Conservation (phyloP, 495 filamentous ascomycete species). For the Amphirosellinia nigrospora region DNA sequence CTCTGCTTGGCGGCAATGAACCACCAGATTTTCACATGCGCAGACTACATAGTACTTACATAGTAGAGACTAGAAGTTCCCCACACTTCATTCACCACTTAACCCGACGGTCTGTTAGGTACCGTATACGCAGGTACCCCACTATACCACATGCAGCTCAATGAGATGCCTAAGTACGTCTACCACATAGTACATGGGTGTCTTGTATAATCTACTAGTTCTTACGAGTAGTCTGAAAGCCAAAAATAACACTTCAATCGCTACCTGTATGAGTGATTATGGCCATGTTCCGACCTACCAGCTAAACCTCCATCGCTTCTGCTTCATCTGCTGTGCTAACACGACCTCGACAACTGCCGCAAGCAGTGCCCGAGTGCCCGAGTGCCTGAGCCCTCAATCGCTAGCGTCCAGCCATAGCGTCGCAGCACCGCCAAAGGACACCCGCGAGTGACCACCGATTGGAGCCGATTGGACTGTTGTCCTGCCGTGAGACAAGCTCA, state of each 20-base stretch:
- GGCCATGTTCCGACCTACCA: not conserved
- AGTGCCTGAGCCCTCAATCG: not conserved
- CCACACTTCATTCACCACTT: not conserved
- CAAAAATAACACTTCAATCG: too few relatives aligned
- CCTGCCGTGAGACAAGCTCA: slow-evolving; percentile 13
- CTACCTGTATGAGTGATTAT: not conserved
- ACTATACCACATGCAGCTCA: slow-evolving; percentile 8
- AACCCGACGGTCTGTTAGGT: too few relatives aligned
- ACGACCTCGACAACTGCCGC: not conserved
- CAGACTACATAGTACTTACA: too few relatives aligned
- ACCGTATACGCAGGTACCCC: not conserved
- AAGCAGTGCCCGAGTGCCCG: not conserved
- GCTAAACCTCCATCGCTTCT: not conserved
- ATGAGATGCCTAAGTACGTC: too few relatives aligned
- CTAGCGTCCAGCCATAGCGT: slow-evolving; percentile 10
- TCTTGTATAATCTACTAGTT: not conserved
- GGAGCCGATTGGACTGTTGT: slow-evolving; percentile 25
- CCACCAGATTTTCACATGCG: slow-evolving; percentile 1
- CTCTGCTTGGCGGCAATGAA: not conserved
- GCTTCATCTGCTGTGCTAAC: not conserved
- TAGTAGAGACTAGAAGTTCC: not conserved
- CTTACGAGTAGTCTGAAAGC: not conserved
- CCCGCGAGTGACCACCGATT: slow-evolving; percentile 23
- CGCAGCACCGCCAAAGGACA: slow-evolving; percentile 8
- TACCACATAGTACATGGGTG: too few relatives aligned